These are phyloP conservation scores for Lyophyllum semitale DNA, from an alignment of 768 basidiomycete genomes.

Conservation along the genomic window DNA sequence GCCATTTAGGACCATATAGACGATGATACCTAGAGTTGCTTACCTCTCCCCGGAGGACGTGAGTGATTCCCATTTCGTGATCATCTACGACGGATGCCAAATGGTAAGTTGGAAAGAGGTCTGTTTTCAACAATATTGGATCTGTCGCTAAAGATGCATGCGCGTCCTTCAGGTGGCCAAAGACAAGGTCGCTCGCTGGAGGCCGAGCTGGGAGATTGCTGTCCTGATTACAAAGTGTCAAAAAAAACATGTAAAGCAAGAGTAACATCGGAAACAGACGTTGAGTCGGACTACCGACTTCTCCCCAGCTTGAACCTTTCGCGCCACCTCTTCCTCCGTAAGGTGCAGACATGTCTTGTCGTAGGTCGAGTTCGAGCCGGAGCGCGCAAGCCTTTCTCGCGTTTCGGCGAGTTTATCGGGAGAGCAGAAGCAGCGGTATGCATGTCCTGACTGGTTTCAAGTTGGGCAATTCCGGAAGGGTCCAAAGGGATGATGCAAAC, in stretches of 20 bases:
- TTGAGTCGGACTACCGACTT: conserved; percentile 86
- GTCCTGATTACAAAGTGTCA: conserved; percentile 42
- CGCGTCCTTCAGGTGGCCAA: conserved; percentile 72
- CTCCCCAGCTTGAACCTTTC: conserved; percentile 74
- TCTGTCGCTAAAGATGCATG: conserved; percentile 84
- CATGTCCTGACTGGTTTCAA: conserved; percentile 68
- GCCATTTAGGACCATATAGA: background rate
- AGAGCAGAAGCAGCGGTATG: conserved; percentile 95
- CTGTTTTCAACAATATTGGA: conserved; percentile 89
- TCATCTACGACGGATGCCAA: conserved; percentile 96
- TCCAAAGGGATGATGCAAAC: conserved; percentile 13
- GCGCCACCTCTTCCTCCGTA: conserved; percentile 80
- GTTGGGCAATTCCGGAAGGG: background rate
- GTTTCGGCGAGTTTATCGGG: conserved; percentile 67
- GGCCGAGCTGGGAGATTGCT: conserved; percentile 53
- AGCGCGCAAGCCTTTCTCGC: conserved; percentile 67
- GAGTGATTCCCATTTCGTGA: conserved; percentile 93
- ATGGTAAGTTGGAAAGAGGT: conserved; percentile 94
- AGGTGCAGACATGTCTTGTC: conserved; percentile 88
- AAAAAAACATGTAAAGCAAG: background rate
- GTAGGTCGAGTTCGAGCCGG: conserved; percentile 80
- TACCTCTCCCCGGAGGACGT: conserved; percentile 94
- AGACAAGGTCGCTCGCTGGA: conserved; percentile 68
- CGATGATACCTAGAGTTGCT: background rate
- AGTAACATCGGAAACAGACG: conserved; percentile 43